These are phyloP conservation scores for Thermoascus crustaceus DNA, from an alignment of 2,329 filamentous ascomycete genomes.

Conservation along the genomic window DNA sequence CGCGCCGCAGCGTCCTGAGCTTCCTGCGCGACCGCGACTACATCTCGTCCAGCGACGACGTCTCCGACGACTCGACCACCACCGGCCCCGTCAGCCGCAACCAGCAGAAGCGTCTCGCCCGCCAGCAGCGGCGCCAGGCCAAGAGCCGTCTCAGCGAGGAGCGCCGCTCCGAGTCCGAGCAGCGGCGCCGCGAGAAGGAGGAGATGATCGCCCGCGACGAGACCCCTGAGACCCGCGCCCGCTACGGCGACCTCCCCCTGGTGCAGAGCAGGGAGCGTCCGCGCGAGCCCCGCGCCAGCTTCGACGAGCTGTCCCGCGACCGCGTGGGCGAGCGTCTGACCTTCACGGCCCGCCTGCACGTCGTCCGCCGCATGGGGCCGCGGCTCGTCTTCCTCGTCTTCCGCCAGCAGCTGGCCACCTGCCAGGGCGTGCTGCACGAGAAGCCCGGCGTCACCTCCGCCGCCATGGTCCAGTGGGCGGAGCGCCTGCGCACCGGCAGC, in stretches of 20 bases:
- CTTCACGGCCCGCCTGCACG: slow-evolving; percentile 68
- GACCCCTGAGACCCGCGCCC: slow-evolving; percentile 50
- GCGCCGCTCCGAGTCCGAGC: slow-evolving; percentile 33
- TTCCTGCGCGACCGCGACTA: slow-evolving; percentile 36
- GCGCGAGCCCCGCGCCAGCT: slow-evolving; percentile 39
- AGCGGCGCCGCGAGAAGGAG: slow-evolving; percentile 34
- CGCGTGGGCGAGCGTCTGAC: slow-evolving; percentile 52
- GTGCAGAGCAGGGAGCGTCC: slow-evolving; percentile 50
- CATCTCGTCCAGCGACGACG: slow-evolving; percentile 36
- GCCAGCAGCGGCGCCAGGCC: slow-evolving; percentile 32
- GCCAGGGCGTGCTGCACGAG: slow-evolving; percentile 70
- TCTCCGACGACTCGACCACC: slow-evolving; percentile 30
- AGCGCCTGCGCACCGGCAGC: slow-evolving; percentile 70
- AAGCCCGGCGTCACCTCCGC: slow-evolving; percentile 55
- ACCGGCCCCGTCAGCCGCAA: slow-evolving; percentile 39
- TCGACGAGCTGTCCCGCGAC: slow-evolving; percentile 45
- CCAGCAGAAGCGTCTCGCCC: slow-evolving; percentile 36
- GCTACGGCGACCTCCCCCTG: slow-evolving; percentile 51
- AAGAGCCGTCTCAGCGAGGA: slow-evolving; percentile 37
- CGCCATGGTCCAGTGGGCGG: slow-evolving; percentile 78
- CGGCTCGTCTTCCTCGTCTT: slow-evolving; percentile 79
- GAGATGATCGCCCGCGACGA: slow-evolving; percentile 39
- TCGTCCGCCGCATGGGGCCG: slow-evolving; percentile 71
- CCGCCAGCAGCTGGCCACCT: slow-evolving; percentile 71
- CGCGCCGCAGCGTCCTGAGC: slow-evolving; percentile 30